Conservation (phyloP, 768 basidiomycete species). For the Mrakia blollopis region DNA sequence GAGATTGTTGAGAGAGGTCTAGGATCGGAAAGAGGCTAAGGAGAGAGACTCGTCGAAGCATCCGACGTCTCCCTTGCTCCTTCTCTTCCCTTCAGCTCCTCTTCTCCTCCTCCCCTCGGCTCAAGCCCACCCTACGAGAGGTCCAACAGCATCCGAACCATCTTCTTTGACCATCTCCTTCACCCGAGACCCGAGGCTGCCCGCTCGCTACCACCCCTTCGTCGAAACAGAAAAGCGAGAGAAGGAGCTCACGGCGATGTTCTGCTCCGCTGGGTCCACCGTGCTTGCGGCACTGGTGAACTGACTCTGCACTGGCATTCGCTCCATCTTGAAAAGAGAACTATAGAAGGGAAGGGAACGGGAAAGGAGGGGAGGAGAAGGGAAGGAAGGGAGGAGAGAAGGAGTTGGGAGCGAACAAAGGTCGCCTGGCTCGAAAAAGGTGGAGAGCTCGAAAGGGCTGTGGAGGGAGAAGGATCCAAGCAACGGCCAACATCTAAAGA, state of each 20-base stretch:
- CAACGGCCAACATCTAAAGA: neutral
- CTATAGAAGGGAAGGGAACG: constrained; percentile 23
- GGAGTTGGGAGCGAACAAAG: too few species aligned
- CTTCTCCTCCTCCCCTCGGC: neutral
- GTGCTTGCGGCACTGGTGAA: constrained; percentile 30
- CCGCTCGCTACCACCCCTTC: neutral
- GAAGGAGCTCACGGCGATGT: constrained; percentile 96
- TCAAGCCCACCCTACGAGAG: neutral
- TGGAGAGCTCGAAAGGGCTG: neutral
- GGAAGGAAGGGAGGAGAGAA: neutral
- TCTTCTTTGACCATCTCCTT: neutral
- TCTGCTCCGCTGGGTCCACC: constrained; percentile 66
- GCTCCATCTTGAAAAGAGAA: constrained; percentile 28
- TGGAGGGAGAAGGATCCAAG: neutral
- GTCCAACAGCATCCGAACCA: neutral
- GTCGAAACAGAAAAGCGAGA: neutral
- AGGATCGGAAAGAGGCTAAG: neutral
- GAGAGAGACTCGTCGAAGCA: neutral
- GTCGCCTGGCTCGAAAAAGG: neutral
- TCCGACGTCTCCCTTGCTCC: neutral
- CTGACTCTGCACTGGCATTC: constrained; percentile 29
- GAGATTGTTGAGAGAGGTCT: too few species aligned
- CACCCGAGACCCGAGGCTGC: too few species aligned
- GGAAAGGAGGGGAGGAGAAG: neutral
- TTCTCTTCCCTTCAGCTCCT: neutral